Evolutionary conservation across 768 basidiomycete genomes (phyloP), one percentile per base, ranked within the genome.

Genomic region (Leccinum boreale): DNA sequence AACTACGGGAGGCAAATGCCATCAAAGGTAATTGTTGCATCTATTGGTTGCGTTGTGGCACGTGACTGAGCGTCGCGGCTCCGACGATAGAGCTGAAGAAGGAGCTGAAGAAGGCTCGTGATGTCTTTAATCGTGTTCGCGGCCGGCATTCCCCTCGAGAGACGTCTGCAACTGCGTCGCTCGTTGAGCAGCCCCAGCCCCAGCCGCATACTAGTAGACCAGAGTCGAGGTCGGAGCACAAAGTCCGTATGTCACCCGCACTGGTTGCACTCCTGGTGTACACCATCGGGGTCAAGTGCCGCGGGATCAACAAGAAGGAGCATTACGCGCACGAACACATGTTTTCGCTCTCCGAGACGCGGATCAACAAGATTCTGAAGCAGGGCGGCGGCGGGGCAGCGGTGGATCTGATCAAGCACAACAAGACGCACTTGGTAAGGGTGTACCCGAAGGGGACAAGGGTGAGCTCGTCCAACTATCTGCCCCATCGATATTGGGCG

Each of bases 241-340:
- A 86, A 65, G 73, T 74, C 23, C 85, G 84, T 65, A 94, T 93
- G 85, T 94, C 94, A 0, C 69, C 81, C 24, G 79, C 81, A 2
- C 81, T 98, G 2, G 83, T 85, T 1, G 76, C 82, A 2, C 79
- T 98, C 11, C 81, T 98, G 19, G 89, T 98, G 26, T 98, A 98
- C 73, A 98, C 96, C 5, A 85, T 96, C 53, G 96, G 96, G 5
- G 92, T 98, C 59, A 96, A 96, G 72, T 97, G 91, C 64, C 88
- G 86, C 47, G 94, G 95, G 0, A 81, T 98, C 72, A 90, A 91
- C 73, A 86, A 90, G 71, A 87, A 92, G 60, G 86, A 91, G 62
- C 77, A 79, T 31, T 99, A 99, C 66, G 87, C 86, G 8, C 82
- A 90, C 0, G 88, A 92, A 65, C 91, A 98, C 65, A 82, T 98